Evolutionary conservation across 2,329 filamentous ascomycete genomes (phyloP), one percentile per base, ranked within the genome.

Genomic region (Massarina eburnea): DNA sequence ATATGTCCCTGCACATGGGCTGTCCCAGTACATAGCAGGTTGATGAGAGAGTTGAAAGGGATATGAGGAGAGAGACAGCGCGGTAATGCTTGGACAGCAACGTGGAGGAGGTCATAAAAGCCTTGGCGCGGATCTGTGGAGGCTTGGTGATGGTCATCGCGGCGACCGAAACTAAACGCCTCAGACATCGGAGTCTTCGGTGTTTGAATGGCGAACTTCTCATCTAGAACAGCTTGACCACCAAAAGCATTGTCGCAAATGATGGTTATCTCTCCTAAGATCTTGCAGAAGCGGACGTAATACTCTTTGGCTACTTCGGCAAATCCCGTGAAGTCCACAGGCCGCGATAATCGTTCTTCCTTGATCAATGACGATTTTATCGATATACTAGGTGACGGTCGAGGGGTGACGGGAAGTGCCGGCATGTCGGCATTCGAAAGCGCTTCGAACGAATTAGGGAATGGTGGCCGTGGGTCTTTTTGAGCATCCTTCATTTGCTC

Each of bases 161-260:
- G 85, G 44, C 90, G 82, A 22, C 84, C 80, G 66, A 99, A 96
- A 54, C 88, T 92, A 69, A 99, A 99, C 0, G 91, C 91, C 48
- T 97, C 94, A 1, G 91, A 80, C 57, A 97, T 92, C 1, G 95
- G 94, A 0, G 94, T 99, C 70, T 97, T 97, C 0, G 94, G 91
- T 0, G 88, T 88, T 8, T 88, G 83, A 36, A 87, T 85, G 49
- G 82, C 88, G 66, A 97, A 96, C 64, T 96, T 97, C 69, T 99
- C 95, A 62, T 99, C 94, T 38, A 97, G 72, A 0, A 90, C 89
- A 24, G 92, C 94, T 73, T 99, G 94, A 1, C 94, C 94, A 41
- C 94, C 95, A 73, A 99, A 99, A 0, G 92, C 88, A 59, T 96
- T 94, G 68, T 99, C 94, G 70, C 94, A 99, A 26, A 97, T 86